Percentiles rank a stretch among this genome's conserved stretches.
These are phyloP conservation scores for Letharia lupina DNA, from an alignment of 495 filamentous ascomycete genomes.

Conservation along the genomic window DNA sequence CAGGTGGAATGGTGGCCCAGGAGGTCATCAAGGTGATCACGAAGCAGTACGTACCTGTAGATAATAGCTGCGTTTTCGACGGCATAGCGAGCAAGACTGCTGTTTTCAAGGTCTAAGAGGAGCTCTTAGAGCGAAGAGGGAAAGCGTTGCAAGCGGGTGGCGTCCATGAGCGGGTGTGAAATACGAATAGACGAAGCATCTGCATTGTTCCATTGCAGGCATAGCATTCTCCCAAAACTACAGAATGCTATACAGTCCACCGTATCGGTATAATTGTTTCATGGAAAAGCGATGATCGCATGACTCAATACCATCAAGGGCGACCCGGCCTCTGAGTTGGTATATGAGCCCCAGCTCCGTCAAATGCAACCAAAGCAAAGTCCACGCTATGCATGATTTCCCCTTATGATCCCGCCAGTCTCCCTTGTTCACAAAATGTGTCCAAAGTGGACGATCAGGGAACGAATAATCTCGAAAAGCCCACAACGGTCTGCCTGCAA, in stretches of 20 bases:
- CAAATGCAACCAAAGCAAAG: not conserved
- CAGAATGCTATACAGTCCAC: not conserved
- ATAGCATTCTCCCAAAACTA: not conserved
- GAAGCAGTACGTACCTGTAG: slow-evolving; percentile 89
- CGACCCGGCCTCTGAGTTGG: not conserved
- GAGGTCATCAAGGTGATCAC: slow-evolving; percentile 95
- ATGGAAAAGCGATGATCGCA: not conserved
- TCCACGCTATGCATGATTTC: slow-evolving; percentile 17
- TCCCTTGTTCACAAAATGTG: not conserved
- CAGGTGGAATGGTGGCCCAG: slow-evolving; percentile 87
- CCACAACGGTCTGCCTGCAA: slow-evolving; percentile 75
- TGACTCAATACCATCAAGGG: not conserved
- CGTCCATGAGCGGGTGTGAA: not conserved
- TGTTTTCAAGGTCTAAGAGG: slow-evolving; percentile 45
- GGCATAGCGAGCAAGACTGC: slow-evolving; percentile 72
- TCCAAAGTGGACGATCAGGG: slow-evolving; percentile 43
- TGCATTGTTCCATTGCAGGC: not conserved
- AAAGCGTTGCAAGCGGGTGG: not conserved
- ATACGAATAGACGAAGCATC: not conserved
- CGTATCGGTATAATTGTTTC: not conserved
- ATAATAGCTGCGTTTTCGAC: slow-evolving; percentile 91
- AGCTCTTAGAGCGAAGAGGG: not conserved
- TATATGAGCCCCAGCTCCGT: not conserved
- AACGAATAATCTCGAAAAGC: slow-evolving; percentile 85
- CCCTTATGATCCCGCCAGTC: not conserved